Evolutionary conservation across 2,329 filamentous ascomycete genomes (phyloP).

Genomic region (Epichloe sylvatica): DNA sequence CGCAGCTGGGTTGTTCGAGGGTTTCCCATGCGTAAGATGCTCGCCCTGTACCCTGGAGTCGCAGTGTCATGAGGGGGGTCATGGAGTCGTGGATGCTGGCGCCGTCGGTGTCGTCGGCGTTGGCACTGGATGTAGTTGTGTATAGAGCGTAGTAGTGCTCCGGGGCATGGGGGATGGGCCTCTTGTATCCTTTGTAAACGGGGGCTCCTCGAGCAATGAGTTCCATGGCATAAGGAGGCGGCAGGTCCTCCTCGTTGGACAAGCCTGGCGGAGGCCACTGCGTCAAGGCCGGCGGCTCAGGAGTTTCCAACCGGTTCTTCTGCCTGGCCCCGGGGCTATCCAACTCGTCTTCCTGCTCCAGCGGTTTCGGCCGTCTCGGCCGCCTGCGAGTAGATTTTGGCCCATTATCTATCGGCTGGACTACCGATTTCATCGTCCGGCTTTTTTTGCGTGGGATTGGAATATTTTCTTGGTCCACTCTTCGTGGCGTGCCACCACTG

Average conservation of each 20-base stretch:
- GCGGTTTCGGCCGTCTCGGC: conserved; percentile 26
- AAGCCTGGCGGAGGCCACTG: conserved; percentile 45
- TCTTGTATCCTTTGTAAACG: conserved; percentile 39
- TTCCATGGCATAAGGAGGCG: conserved; percentile 39
- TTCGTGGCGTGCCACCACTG: background rate
- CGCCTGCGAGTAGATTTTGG: conserved; percentile 24
- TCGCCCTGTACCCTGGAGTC: conserved; percentile 28
- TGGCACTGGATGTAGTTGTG: conserved; percentile 33
- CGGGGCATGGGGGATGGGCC: conserved; percentile 37
- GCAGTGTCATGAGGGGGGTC: conserved; percentile 43
- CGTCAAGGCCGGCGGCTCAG: conserved; percentile 1
- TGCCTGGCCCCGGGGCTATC: background rate
- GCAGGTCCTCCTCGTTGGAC: conserved; percentile 33
- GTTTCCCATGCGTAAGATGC: conserved; percentile 50
- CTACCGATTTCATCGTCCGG: background rate
- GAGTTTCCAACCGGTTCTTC: background rate
- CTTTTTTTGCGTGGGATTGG: conserved; percentile 2
- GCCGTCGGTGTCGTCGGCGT: conserved; percentile 29
- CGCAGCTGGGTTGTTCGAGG: conserved; percentile 59
- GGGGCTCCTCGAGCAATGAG: conserved; percentile 46
- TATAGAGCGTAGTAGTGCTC: conserved; percentile 44
- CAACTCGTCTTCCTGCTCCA: conserved; percentile 8
- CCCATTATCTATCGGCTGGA: background rate
- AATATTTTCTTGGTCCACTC: background rate
- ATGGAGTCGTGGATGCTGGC: conserved; percentile 40